phyloP scores from a whole-genome alignment of 1,139 yeast species.

The Blastobotrys malaysiensis region DNA sequence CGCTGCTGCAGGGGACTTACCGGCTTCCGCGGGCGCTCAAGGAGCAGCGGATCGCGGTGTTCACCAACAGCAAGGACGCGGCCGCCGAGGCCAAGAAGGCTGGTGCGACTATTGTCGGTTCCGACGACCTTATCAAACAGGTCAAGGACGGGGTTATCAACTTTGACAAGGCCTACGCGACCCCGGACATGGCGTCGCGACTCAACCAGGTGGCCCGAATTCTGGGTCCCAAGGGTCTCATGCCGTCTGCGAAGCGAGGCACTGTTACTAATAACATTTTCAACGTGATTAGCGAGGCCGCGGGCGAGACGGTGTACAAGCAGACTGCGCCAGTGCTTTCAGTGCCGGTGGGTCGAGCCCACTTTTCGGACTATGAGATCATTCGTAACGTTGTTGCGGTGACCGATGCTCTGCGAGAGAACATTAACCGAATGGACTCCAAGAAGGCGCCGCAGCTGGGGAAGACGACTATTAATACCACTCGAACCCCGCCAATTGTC shows the following conservation, averaged over 20 bases:
- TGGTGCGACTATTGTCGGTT: conserved; percentile 65
- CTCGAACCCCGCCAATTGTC: conserved; percentile 77
- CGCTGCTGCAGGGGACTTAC: conserved; percentile 69
- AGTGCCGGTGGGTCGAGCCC: conserved; percentile 72
- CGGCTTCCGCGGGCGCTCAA: conserved; percentile 71
- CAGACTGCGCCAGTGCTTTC: conserved; percentile 52
- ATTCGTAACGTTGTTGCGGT: conserved; percentile 68
- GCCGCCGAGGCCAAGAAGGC: conserved; percentile 50
- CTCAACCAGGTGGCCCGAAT: conserved; percentile 65
- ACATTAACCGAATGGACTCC: conserved; percentile 43
- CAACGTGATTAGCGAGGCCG: conserved; percentile 47
- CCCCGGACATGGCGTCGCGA: conserved; percentile 66
- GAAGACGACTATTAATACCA: conserved; percentile 60
- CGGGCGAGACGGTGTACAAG: conserved; percentile 70
- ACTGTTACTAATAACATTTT: conserved; percentile 71
- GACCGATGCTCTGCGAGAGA: conserved; percentile 56
- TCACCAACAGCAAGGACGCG: conserved; percentile 53
- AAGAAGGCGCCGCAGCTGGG: conserved; percentile 71
- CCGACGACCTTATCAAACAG: conserved; percentile 59
- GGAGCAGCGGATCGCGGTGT: conserved; percentile 57
- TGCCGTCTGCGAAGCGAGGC: conserved; percentile 84
- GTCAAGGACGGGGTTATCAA: conserved; percentile 56
- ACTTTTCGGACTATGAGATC: conserved; percentile 72
- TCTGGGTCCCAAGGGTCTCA: conserved; percentile 83
- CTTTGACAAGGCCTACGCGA: conserved; percentile 77